Conservation (phyloP, 495 filamentous ascomycete species). For the Penicillium tannophilum region DNA sequence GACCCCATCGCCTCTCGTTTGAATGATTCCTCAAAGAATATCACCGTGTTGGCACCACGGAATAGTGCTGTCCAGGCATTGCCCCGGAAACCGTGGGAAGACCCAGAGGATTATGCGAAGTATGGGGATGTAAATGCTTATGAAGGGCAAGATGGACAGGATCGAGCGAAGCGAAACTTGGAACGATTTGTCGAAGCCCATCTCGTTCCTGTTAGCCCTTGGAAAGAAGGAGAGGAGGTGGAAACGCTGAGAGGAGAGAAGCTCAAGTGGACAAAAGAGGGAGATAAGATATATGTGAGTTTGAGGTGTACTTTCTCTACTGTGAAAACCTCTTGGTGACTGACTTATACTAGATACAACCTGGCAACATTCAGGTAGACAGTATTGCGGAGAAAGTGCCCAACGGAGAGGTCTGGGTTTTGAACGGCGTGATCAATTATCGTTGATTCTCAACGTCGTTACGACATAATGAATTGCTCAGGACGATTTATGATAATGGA, state of each 20-base stretch:
- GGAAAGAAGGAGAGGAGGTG: conserved; percentile 73
- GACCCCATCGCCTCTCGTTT: conserved; percentile 70
- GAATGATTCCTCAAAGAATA: conserved; percentile 67
- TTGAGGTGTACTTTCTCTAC: background rate
- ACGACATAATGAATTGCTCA: conserved; percentile 10
- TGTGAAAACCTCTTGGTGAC: background rate
- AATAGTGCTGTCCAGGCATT: conserved; percentile 79
- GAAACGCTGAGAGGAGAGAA: conserved; percentile 70
- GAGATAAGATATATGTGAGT: conserved; percentile 71
- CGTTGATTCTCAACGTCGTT: conserved; percentile 13
- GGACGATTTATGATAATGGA: conserved; percentile 20
- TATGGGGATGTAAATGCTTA: conserved; percentile 75
- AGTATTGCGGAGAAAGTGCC: conserved; percentile 69
- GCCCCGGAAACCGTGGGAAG: conserved; percentile 93
- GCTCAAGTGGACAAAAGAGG: conserved; percentile 80
- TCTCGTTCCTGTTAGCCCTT: conserved; percentile 74
- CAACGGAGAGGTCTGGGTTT: conserved; percentile 85
- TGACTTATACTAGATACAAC: conserved; percentile 65
- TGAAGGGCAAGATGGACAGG: conserved; percentile 73
- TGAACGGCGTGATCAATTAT: conserved; percentile 70
- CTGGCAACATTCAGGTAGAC: conserved; percentile 73
- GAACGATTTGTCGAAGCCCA: conserved; percentile 86
- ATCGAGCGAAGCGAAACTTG: conserved; percentile 78
- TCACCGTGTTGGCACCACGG: conserved; percentile 85
- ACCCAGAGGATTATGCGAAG: conserved; percentile 73